Percentiles rank a stretch among this genome's conserved stretches.
These are phyloP conservation scores for Kodamaea arcana DNA, from an alignment of 1,139 yeast genomes.

Conservation along the genomic window DNA sequence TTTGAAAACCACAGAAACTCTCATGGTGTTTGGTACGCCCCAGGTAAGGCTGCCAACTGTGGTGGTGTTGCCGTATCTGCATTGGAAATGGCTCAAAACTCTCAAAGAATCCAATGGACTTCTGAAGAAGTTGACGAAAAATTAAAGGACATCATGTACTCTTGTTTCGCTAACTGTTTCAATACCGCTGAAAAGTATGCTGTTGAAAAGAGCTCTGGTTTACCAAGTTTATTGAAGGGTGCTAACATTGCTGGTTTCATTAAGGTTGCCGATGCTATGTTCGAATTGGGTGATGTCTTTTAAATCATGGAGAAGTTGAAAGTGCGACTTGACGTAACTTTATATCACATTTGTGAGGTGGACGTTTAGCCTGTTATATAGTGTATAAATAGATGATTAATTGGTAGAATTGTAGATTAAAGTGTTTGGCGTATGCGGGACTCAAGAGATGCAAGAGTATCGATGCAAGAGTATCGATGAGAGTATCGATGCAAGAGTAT, in stretches of 20 bases:
- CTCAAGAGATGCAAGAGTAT: no score
- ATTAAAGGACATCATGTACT: conserved; percentile 69
- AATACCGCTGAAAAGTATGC: conserved; percentile 79
- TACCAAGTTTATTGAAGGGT: conserved; percentile 96
- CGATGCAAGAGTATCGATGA: no score
- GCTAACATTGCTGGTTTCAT: conserved; percentile 99
- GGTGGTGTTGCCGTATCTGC: conserved; percentile 99
- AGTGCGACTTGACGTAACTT: no score
- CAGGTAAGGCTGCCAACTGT: conserved; percentile 99
- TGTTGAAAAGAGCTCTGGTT: conserved; percentile 54
- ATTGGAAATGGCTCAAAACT: conserved; percentile 99
- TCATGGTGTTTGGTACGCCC: conserved; percentile 91
- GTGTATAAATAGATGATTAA: no score
- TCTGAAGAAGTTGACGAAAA: conserved; percentile 17
- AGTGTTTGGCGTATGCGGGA: no score
- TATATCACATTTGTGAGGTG: no score
- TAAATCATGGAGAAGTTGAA: conserved; percentile 26
- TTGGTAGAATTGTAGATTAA: no score
- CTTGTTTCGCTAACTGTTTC: conserved; percentile 90
- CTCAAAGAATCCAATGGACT: conserved; percentile 63
- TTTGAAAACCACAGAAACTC: conserved; percentile 78
- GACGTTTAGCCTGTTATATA: no score
- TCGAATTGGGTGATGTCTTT: conserved; percentile 89
- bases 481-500: no score
- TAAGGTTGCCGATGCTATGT: conserved; percentile 98